Base-by-base conservation (phyloP, 495 filamentous ascomycete genomes). In the Xylaria sp. region DNA sequence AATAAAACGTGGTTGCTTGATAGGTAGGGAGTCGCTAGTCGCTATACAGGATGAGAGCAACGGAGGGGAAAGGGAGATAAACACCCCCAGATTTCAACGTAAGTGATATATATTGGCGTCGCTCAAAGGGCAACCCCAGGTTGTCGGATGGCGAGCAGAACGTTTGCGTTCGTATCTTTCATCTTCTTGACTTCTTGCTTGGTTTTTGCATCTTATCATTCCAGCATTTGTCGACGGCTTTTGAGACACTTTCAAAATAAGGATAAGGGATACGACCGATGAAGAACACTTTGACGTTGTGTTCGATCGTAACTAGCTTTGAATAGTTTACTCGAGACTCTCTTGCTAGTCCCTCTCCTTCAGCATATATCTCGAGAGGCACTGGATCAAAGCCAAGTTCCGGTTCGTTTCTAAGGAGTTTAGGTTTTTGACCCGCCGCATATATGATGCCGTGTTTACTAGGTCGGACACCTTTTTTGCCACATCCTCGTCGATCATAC, bases 271-370 rank as follows among this genome's bases (percentile, higher is more conserved):
- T 80, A 5, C 71, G 72, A n/a, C 80, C 77, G 35, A 83, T 80
- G 59, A 87, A 86, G 68, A 80, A 80, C 19, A 84, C 80, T 69
- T 81, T 83, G 66, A 82, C 75, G 61, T 85, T 83, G 76, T 86
- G 84, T 68, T 86, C 84, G 44, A 86, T 80, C 5, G 86, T 84
- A 11, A 79, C 75, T 11, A 87, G 78, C 62, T 83, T 84, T 7
- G 79, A 76, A 41, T 85, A 82, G 70, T 84, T 81, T 31, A 85
- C 80, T 3, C 84, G 82, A 14, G 84, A 86, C 67, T 85, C 83
- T 48, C 68, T 77, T 29, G 78, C 78, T 3, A 86, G 75, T 41
- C 75, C 82, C 70, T 86, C 84, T 65, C 78, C 73, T 19, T 79
- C 75, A 2, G 80, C 75, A 59, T 77, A 76, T 31, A 82, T 74